These are phyloP conservation scores for Elsinoe fawcettii DNA, from an alignment of 2,329 filamentous ascomycete genomes.

Conservation along the genomic window DNA sequence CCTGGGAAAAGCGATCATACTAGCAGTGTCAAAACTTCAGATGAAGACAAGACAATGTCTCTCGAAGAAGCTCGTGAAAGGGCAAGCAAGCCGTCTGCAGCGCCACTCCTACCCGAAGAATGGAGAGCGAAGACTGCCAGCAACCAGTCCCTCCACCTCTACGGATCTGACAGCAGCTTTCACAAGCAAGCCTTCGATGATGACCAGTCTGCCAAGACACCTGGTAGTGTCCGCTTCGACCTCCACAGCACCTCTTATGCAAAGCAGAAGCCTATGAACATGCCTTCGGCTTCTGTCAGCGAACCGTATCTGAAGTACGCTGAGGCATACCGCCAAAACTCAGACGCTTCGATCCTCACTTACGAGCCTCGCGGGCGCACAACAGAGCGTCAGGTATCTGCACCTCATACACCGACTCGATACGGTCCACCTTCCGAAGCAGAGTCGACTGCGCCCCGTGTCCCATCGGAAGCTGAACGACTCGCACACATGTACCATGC, in stretches of 20 bases:
- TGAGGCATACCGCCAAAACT: conserved; percentile 12
- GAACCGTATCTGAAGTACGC: conserved; percentile 5
- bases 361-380: conserved; percentile 20
- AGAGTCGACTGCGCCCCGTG: no score
- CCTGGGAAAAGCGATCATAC: neutral
- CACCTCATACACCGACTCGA: neutral
- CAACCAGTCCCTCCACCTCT: conserved; percentile 18
- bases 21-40: neutral
- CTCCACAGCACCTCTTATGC: neutral
- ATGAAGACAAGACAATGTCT: conserved; percentile 19
- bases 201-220: conserved; percentile 13
- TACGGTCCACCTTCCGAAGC: neutral
- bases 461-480: conserved; percentile 12
- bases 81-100: conserved; percentile 2
- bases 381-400: conserved; percentile 8
- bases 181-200: conserved; percentile 6
- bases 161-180: conserved; percentile 16
- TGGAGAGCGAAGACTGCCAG: conserved; percentile 22
- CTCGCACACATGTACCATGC: conserved; percentile 23
- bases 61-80: conserved; percentile 21
- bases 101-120: conserved; percentile 27
- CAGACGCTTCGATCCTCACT: neutral
- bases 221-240: neutral
- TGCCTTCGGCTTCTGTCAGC: neutral
- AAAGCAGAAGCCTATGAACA: neutral